A percentile compares a stretch with the other conserved stretches of the same genome.
Evolutionary conservation across 2,329 filamentous ascomycete species (phyloP).

Genomic region (Colletotrichum godetiae): DNA sequence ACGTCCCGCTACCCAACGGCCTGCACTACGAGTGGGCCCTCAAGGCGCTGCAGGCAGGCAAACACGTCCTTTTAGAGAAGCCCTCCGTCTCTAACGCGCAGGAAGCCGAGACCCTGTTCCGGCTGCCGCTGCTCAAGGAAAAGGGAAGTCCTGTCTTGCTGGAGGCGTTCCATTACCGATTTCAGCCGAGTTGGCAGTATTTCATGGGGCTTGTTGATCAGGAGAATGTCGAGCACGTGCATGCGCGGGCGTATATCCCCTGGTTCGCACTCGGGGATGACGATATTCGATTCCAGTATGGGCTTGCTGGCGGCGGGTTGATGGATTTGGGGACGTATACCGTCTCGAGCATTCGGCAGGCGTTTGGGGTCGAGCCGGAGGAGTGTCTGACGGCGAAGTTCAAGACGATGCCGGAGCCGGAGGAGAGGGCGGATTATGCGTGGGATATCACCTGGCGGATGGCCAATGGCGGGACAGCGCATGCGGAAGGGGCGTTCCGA

Average conservation of each 20-base stretch:
- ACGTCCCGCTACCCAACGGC: constrained; percentile 59
- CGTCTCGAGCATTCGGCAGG: constrained; percentile 49
- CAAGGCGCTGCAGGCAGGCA: constrained; percentile 58
- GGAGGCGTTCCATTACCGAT: constrained; percentile 64
- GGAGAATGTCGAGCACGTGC: constrained; percentile 49
- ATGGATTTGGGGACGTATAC: constrained; percentile 56
- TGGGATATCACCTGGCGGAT: constrained; percentile 52
- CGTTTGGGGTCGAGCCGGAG: constrained; percentile 52
- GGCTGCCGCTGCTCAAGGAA: constrained; percentile 45
- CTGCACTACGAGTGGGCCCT: constrained; percentile 59
- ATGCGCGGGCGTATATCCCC: constrained; percentile 44
- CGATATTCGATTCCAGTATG: constrained; percentile 57
- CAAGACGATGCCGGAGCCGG: constrained; percentile 41
- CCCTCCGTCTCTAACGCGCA: constrained; percentile 57
- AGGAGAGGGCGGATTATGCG: constrained; percentile 47
- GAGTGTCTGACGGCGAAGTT: constrained; percentile 49
- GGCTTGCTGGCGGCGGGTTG: constrained; percentile 53
- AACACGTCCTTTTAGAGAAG: constrained; percentile 68
- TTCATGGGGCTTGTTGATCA: constrained; percentile 54
- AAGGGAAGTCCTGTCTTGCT: constrained; percentile 57
- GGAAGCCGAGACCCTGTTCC: constrained; percentile 59
- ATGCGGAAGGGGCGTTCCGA: constrained; percentile 43
- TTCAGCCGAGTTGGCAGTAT: constrained; percentile 59
- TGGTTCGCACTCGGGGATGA: constrained; percentile 45
- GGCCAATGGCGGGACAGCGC: constrained; percentile 50